Evolutionary conservation across 306 rosid species (phyloP).

Genomic region (Rosa chinensis): DNA sequence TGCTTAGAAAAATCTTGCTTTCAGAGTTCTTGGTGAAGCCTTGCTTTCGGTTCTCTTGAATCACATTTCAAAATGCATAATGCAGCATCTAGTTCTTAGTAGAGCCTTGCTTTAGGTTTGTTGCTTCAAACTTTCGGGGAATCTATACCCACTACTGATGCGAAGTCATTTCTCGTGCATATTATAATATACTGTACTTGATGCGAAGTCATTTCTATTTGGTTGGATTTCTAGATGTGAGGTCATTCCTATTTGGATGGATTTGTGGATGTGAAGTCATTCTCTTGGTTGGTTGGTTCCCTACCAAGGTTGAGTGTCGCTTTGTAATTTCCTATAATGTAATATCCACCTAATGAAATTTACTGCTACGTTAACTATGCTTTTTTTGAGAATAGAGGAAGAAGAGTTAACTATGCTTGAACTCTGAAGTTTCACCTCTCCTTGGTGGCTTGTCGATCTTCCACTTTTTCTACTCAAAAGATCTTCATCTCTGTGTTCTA

Average conservation of each 20-base stretch:
- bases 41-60: not conserved
- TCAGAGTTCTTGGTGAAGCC: not conserved
- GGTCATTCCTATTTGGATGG: slow-evolving; percentile 7
- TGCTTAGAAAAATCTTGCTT: not conserved
- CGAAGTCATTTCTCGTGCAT: not conserved
- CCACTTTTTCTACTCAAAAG: not conserved
- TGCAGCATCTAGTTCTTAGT: not conserved
- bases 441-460: not conserved
- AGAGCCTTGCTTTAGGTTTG: not conserved
- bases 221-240: not conserved
- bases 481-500: not conserved
- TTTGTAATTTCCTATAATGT: not conserved
- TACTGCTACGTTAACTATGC: not conserved
- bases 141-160: not conserved
- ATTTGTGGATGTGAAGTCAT: slow-evolving; percentile 3
- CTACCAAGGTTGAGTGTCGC: not conserved
- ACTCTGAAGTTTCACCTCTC: not conserved
- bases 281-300: not conserved
- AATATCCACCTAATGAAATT: not conserved
- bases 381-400: too few relatives aligned
- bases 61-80: not conserved
- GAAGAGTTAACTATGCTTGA: not conserved
- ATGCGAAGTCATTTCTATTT: not conserved
- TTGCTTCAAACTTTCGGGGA: not conserved
- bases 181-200: not conserved